Percentiles rank a stretch among this genome's conserved stretches.
Evolutionary conservation across 148 eudicot genomes (phyloP).

Genomic region (Camellia japonica): DNA sequence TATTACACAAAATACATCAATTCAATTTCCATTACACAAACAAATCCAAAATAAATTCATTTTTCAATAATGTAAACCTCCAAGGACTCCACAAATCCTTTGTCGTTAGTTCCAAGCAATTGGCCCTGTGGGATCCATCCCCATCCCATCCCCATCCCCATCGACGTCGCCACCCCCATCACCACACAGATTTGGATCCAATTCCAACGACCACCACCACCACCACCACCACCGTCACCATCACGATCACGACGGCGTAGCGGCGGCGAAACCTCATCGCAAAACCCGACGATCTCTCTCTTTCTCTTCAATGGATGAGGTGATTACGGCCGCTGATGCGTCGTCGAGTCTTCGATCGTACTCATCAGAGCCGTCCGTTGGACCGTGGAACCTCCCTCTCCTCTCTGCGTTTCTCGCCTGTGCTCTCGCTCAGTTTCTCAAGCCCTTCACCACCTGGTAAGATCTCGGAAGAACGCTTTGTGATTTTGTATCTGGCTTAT

Average conservation of each 20-base stretch:
- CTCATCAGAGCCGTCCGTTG: constrained; percentile 28
- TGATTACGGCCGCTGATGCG: constrained; percentile 41
- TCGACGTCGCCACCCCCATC: too few species aligned
- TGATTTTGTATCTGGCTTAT: not conserved
- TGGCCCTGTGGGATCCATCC: too few species aligned
- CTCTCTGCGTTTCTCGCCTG: constrained; percentile 52
- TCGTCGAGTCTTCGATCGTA: constrained; percentile 28
- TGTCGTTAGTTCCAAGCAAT: too few species aligned
- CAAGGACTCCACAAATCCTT: too few species aligned
- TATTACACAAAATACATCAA: too few species aligned
- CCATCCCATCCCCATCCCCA: too few species aligned
- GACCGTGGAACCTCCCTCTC: constrained; percentile 47
- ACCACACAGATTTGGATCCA: not conserved
- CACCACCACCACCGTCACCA: not conserved
- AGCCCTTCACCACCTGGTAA: constrained; percentile 58
- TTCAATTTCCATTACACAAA: too few species aligned
- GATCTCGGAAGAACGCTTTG: not conserved
- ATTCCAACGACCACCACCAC: not conserved
- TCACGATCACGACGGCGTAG: too few species aligned
- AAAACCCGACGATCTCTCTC: not conserved
- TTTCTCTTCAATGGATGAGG: constrained; percentile 25
- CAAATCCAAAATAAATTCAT: too few species aligned
- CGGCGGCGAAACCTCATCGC: not conserved
- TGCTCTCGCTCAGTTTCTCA: constrained; percentile 57
- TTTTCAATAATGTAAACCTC: too few species aligned